Evolutionary conservation across 768 basidiomycete genomes (phyloP).

Genomic region (Boletales sp.): DNA sequence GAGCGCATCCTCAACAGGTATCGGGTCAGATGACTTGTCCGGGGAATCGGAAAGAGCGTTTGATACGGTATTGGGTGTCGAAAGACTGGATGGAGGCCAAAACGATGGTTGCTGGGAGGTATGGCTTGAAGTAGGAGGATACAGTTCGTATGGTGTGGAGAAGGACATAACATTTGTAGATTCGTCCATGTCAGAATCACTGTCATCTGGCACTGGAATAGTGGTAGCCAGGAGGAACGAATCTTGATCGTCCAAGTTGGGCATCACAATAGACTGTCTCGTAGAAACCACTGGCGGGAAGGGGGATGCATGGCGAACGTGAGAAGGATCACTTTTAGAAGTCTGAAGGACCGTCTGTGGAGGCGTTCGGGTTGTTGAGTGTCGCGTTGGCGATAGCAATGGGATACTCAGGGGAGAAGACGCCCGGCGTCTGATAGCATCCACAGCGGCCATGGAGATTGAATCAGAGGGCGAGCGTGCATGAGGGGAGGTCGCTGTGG

Average conservation of each 20-base stretch:
- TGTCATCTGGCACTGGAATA: constrained; percentile 74
- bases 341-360: constrained; percentile 37
- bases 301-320: constrained; percentile 10
- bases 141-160: constrained; percentile 58
- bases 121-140: constrained; percentile 38
- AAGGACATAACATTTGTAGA: constrained; percentile 68
- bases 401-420: constrained; percentile 46
- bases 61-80: constrained; percentile 48
- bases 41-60: constrained; percentile 59
- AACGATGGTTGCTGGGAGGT: constrained; percentile 45
- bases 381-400: constrained; percentile 30
- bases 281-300: constrained; percentile 31
- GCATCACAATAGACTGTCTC: constrained; percentile 43
- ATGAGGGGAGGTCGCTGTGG: constrained; percentile 31
- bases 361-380: constrained; percentile 37
- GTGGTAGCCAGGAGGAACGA: constrained; percentile 66
- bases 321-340: constrained; percentile 26
- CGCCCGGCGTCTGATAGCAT: constrained; percentile 38
- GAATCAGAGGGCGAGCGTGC: constrained; percentile 45
- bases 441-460: constrained; percentile 13
- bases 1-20: constrained; percentile 78
- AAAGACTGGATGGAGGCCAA: constrained; percentile 52
- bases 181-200: constrained; percentile 60
- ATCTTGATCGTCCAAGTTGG: constrained; percentile 47
- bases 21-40: constrained; percentile 39